phyloP scores from a whole-genome alignment of 1,284 basidiomycete species.

The Volvariella surrecta region DNA sequence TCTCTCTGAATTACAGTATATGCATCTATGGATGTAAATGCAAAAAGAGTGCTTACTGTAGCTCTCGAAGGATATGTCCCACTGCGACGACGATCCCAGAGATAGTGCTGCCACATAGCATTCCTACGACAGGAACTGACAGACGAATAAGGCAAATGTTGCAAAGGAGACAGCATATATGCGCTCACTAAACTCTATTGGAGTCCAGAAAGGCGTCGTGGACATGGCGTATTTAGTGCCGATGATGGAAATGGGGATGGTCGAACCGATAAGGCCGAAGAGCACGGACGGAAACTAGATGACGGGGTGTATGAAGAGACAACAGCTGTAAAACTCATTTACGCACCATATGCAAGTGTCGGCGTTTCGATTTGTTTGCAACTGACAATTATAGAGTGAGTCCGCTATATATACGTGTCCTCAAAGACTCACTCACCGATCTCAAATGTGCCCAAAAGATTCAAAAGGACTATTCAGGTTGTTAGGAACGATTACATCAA shows the following conservation, averaged over 20 bases:
- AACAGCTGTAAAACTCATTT: slow-evolving; percentile 2
- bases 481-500: neutral
- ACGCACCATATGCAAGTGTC: slow-evolving; percentile 67
- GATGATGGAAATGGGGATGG: slow-evolving; percentile 73
- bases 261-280: slow-evolving; percentile 62
- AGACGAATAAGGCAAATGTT: neutral
- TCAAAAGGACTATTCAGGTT: slow-evolving; percentile 44
- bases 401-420: slow-evolving; percentile 3
- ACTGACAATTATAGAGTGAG: slow-evolving; percentile 18
- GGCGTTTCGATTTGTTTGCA: slow-evolving; percentile 67
- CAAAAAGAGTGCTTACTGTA: slow-evolving; percentile 47
- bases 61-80: slow-evolving; percentile 56
- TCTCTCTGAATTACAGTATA: no score
- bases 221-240: slow-evolving; percentile 75
- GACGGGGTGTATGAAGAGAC: slow-evolving; percentile 5
- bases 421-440: slow-evolving; percentile 37
- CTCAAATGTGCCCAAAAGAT: slow-evolving; percentile 65
- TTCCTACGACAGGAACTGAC: slow-evolving; percentile 78
- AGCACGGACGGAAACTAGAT: slow-evolving; percentile 64
- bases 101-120: slow-evolving; percentile 78
- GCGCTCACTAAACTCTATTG: slow-evolving; percentile 64
- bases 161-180: neutral
- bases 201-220: slow-evolving; percentile 71
- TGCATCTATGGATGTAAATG: no score
- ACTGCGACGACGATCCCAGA: slow-evolving; percentile 65